Base-by-base conservation (phyloP, 805 yeast species). In the Candida michaelii region DNA sequence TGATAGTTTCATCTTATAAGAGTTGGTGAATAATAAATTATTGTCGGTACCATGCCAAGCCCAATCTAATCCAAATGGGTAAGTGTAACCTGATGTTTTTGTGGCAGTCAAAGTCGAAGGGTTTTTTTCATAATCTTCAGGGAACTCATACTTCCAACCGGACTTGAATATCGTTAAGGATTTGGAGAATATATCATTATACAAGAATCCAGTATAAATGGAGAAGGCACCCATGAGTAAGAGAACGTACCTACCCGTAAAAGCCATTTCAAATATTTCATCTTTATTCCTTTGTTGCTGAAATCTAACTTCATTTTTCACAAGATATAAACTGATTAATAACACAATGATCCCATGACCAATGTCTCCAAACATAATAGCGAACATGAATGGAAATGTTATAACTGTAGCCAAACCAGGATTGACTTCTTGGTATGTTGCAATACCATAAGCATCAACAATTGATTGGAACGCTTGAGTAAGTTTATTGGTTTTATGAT, bases 1-100 rank as follows among this genome's bases (percentile, higher is more conserved):
- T 1, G 89, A 83, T 44, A 84, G 63, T 52, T 84, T 84, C 90
- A 84, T 84, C 60, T 84, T 84, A 62, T 81, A 83, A 0, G 89
- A 83, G 57, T 84, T 84, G 23, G 85, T 69, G 58, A 84, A 84
- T 39, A 84, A 60, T 43, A 84, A 65, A 24, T 79, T 81, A 56
- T 83, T 84, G 46, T 84, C 90, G 24, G 89, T 66, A n/a, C 89
- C 89, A 57, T 84, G 90, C 90, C 90, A 84, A 12, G 77, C 80
- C 62, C 80, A 77, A 63, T 84, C 90, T 38, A 83, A 59, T 44
- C 90, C 90, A 43, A 82, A 62, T 19, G 79, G 66, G 52, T 83
- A 83, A 8, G 74, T 73, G 19, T 81, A 82, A 2, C 62, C 62
- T 12, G 48, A 29, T 7, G 66, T 62, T 44, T 65, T 68, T 7